A percentile compares a stretch with the other conserved stretches of the same genome.
Conservation (phyloP, 352 stramenopile genomes). For the Phytophthora pisi region DNA sequence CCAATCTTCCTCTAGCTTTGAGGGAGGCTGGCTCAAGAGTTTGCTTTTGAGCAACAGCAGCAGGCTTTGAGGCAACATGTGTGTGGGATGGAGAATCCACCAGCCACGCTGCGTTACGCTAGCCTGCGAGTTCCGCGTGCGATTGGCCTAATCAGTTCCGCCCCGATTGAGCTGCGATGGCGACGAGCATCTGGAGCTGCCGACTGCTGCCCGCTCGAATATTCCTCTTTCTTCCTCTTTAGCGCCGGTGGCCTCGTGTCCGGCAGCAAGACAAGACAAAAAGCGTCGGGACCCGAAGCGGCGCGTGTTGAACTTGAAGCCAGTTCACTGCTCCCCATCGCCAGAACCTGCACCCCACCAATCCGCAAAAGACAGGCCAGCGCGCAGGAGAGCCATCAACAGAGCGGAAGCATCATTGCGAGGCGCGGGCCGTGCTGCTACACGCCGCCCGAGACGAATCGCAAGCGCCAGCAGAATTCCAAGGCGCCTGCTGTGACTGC, state of each 20-base stretch:
- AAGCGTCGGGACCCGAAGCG: conserved; percentile 1
- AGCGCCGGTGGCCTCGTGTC: neutral
- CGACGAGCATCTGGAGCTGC: neutral
- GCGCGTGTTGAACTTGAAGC: conserved; percentile 17
- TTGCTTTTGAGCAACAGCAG: conserved; percentile 3
- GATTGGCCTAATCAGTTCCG: conserved; percentile 16
- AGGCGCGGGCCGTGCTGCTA: conserved; percentile 3
- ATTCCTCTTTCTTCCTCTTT: conserved; percentile 2
- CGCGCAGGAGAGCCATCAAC: conserved; percentile 23
- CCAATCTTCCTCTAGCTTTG: neutral
- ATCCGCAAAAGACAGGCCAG: conserved; percentile 38
- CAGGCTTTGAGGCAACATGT: conserved; percentile 9
- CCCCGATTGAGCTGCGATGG: neutral
- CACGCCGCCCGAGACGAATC: conserved; percentile 16
- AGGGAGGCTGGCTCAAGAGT: neutral
- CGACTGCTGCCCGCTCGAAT: neutral
- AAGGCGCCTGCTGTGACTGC: conserved; percentile 10
- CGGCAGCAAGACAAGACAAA: no score
- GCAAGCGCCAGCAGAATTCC: conserved; percentile 17
- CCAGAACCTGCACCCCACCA: conserved; percentile 11
- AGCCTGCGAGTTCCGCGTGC: neutral
- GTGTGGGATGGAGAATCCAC: conserved; percentile 23
- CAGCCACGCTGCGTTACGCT: conserved; percentile 17
- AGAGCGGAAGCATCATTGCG: conserved; percentile 10
- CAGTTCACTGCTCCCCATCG: conserved; percentile 29